Base-by-base conservation (phyloP, 768 basidiomycete species). In the Suillus discolor region DNA sequence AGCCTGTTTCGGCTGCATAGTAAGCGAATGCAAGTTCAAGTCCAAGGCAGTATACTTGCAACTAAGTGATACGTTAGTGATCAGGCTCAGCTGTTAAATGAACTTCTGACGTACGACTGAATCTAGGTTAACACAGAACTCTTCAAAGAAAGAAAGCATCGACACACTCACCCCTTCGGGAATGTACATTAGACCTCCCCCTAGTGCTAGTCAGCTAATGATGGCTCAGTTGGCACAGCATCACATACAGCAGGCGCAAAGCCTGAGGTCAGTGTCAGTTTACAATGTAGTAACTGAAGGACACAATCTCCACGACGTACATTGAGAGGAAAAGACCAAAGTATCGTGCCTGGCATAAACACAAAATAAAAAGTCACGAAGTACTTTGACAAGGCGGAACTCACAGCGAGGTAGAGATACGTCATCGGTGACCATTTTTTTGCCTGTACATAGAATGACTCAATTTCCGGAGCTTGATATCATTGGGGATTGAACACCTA, bases 161-260 rank as follows among this genome's bases (percentile, higher is more conserved):
- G 57, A 57, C n/a, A 34, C 36, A 39, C 57, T 57, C 36, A 57
- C 57, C 23, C 4, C 7, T 23, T 57, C 36, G 1, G 57, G 57
- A 15, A 57, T 57, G 15, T 57, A 57, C n/a, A 39, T 16, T 23
- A 39, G 7, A 23, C 57, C 57, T 57, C 57, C 57, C 34, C 34
- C 57, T 57, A 39, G 57, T 25, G n/a, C 57, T 38, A 25, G n/a
- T 57, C 57, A 57, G 57, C 2, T 39, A 57, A 57, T 25, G 36
- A 38, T 39, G 23, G 57, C 36, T 23, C 57, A n/a, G 12, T 39
- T 15, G 36, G n/a, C 15, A 38, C 6, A 16, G n/a, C 36, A 6
- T 23, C 23, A 57, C 57, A 39, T 57, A 57, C 57, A 57, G 8
- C 36, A 57, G n/a, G 36, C 57, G 15, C 36, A 57, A 39, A 57